These are phyloP conservation scores for Pseudogymnoascus sp. DNA, from an alignment of 2,329 filamentous ascomycete genomes.

Conservation along the genomic window DNA sequence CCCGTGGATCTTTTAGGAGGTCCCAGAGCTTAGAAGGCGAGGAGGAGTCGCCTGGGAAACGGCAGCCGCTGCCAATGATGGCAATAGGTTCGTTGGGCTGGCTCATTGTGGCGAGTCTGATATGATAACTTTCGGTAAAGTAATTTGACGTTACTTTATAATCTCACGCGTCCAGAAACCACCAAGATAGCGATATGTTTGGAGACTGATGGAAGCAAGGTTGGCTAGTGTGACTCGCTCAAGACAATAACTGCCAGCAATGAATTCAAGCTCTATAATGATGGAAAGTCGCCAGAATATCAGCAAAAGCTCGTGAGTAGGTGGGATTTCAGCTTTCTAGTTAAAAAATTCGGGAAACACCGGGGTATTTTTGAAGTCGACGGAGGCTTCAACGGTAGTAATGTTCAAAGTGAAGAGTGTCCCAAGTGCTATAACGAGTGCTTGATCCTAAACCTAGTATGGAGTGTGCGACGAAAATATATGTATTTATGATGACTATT, in stretches of 20 bases:
- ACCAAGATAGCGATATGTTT: background rate
- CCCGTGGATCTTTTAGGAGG: conserved; percentile 11
- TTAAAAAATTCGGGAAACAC: background rate
- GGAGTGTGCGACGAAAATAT: background rate
- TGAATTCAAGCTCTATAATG: background rate
- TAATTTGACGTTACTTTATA: background rate
- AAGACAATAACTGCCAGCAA: background rate
- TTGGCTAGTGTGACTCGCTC: background rate
- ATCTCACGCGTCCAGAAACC: background rate
- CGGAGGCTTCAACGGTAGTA: background rate
- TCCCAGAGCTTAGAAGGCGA: conserved; percentile 12
- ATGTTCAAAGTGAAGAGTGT: background rate
- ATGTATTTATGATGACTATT: background rate
- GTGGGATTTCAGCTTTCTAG: background rate
- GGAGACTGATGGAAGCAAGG: background rate
- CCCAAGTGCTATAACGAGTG: background rate
- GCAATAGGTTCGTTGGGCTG: conserved; percentile 12
- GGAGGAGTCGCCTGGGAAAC: conserved; percentile 12
- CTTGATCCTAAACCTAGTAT: background rate
- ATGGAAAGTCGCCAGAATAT: background rate
- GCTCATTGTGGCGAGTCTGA: background rate
- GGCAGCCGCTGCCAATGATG: conserved; percentile 13
- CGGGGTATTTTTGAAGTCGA: background rate
- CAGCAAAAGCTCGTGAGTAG: background rate
- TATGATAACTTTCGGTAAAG: background rate